Evolutionary conservation across 768 basidiomycete species (phyloP), one percentile per base, ranked within the genome.

Genomic region (Russula foetens): DNA sequence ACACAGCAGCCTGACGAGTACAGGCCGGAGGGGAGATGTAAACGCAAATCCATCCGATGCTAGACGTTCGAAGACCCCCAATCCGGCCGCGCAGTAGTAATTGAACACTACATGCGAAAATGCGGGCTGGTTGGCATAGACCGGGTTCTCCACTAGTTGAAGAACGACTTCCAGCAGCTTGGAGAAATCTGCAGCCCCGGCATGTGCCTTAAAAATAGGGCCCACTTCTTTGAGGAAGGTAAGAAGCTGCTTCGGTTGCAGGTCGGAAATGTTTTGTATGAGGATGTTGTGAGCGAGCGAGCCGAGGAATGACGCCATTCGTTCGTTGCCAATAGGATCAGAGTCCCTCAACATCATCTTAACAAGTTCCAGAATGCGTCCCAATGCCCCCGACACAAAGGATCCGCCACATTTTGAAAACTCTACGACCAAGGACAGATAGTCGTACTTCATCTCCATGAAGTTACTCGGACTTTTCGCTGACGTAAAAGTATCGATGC

Each of bases 381-480:
- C 72, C 21, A 77, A 75, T 7, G 74, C 70, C 24, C 72, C 66
- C 4, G 76, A 68, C 0, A 80, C 66, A 26, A 78, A 71, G 17
- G 67, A 61, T 0, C 84, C 85, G 7, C 85, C 85, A 19, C 76
- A 75, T 26, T 69, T 71, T 19, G 77, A 75, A 64, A 81, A 84
- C 4, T 75, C 75, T 21, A 75, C 70, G 5, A 86, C 75, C 23
- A 86, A 71, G 4, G 73, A 73, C 6, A 90, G 75, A 69, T 82
- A 90, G 63, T 90, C 86, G 49, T 83, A 67, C 23, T 84, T 77
- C 82, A 91, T 86, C 8, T 74, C 71, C 23, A 72, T 71, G 7
- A 81, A 67, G 67, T 87, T 81, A 67, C 84, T 83, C 1, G 83
- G 76, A 5, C 73, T 65, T 60, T 77, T 77, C 9, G 79, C 75